Evolutionary conservation across 257 asterid genomes (phyloP).

Genomic region (Striga asiatica): DNA sequence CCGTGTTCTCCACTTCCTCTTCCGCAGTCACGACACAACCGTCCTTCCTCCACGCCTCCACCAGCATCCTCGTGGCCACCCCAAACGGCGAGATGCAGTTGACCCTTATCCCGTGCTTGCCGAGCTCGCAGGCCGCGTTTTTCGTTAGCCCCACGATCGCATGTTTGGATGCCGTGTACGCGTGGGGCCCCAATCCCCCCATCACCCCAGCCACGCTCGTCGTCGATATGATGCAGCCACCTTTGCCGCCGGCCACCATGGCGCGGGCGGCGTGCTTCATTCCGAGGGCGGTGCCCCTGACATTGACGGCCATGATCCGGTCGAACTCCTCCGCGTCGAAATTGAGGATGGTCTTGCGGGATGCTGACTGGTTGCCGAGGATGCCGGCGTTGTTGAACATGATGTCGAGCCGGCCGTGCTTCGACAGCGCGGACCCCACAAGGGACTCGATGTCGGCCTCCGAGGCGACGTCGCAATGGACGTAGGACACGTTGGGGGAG

Average conservation of each 20-base stretch:
- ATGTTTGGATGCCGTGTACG: constrained; percentile 84
- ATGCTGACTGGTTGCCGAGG: constrained; percentile 57
- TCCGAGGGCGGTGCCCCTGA: constrained; percentile 54
- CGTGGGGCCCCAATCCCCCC: constrained; percentile 75
- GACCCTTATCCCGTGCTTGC: constrained; percentile 59
- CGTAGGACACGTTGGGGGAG: constrained; percentile 28
- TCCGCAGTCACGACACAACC: constrained; percentile 18
- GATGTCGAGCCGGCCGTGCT: constrained; percentile 43
- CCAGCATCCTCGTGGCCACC: constrained; percentile 79
- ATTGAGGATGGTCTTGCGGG: constrained; percentile 59
- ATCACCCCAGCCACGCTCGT: constrained; percentile 66
- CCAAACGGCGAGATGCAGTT: constrained; percentile 88
- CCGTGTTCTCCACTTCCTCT: constrained; percentile 52
- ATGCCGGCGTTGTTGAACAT: constrained; percentile 77
- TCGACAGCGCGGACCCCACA: constrained; percentile 31
- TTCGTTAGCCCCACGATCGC: constrained; percentile 68
- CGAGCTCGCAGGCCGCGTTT: constrained; percentile 73
- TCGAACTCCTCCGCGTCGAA: constrained; percentile 65
- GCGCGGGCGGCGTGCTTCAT: constrained; percentile 82
- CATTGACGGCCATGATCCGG: constrained; percentile 56
- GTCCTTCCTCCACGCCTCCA: constrained; percentile 50
- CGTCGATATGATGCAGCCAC: constrained; percentile 61
- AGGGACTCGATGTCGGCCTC: constrained; percentile 45
- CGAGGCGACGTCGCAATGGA: constrained; percentile 54
- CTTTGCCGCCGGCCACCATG: constrained; percentile 34